Evolutionary conservation across 176 grass and related monocot species (phyloP), one percentile per base, ranked within the genome.

Genomic region (Oryza officinalis): DNA sequence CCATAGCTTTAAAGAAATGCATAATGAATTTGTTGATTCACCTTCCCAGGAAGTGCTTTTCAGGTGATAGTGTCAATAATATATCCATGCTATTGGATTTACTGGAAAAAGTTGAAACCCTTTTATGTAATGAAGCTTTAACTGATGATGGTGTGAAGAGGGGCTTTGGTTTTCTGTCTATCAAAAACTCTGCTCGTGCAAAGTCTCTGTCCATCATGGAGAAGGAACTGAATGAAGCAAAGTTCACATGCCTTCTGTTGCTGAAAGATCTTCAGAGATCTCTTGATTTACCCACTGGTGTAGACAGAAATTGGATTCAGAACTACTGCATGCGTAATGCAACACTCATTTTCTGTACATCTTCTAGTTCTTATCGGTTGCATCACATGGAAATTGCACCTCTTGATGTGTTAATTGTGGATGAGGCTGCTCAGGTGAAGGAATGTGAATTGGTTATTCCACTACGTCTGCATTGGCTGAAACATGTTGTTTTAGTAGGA

Each of bases 391-490:
- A 72, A 22, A 89, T 59, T 52, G 65, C 67, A 66, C 88, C 87
- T 3, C 87, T 97, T 12, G 83, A 91, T 72, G 74, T 94, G 25
- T 81, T 97, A 77, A 87, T 97, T 73, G 87, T 97, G 78, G 92
- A 97, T 17, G 95, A 97, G 70, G 92, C 92, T 69, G 90, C 95
- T 12, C 92, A 97, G 69, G 79, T 92, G 15, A 94, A 75, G 45
- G 94, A 94, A 65, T 94, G 92, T 52, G 94, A 97, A 80, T 89
- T 91, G 27, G 13, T 89, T 17, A 97, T 97, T 14, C 95, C 90
- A 10, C 69, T 97, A 31, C 84, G 78, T 37, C 68, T 97, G 52
- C 13, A 74, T 83, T 64, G 69, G 67, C 43, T 97, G 27, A 94
- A 89, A 80, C 84, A 91, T 84, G 88, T 86, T 80, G 45, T 97